Conservation (phyloP, 805 yeast species). For the Blastobotrys attinorum region DNA sequence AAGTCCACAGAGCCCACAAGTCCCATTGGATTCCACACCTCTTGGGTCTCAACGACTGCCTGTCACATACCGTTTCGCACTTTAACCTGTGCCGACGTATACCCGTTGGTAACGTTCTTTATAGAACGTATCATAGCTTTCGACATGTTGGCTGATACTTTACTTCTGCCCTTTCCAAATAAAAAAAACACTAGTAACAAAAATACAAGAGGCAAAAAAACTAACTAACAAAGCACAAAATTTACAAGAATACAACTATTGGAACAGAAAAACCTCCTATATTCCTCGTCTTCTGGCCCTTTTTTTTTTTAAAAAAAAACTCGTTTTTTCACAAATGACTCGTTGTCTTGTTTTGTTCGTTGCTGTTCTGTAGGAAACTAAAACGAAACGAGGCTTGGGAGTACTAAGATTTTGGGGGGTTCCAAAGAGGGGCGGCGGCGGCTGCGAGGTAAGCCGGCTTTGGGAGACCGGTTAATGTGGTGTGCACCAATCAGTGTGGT, state of each 20-base stretch:
- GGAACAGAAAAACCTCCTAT: no score
- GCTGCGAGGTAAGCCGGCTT: no score
- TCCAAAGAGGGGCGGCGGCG: no score
- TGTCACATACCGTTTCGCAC: constrained; percentile 54
- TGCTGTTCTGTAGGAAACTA: not conserved
- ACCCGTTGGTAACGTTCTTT: constrained; percentile 86
- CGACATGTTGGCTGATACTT: constrained; percentile 44
- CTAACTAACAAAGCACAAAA: no score
- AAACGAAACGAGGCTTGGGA: no score
- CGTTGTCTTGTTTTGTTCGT: not conserved
- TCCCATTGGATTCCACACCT: not conserved
- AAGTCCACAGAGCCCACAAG: not conserved
- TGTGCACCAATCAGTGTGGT: no score
- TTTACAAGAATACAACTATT: no score
- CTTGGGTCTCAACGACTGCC: not conserved
- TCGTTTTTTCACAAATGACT: not conserved
- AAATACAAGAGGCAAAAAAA: no score
- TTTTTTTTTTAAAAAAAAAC: no score
- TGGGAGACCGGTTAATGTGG: no score
- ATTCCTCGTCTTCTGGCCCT: no score
- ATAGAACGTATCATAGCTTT: constrained; percentile 72
- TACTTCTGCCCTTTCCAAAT: not conserved
- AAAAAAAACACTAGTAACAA: not conserved
- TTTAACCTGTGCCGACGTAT: constrained; percentile 73
- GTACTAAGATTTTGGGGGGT: no score